These are phyloP conservation scores for Verticillium dahliae DNA, from an alignment of 2,329 filamentous ascomycete species.

Conservation along the genomic window DNA sequence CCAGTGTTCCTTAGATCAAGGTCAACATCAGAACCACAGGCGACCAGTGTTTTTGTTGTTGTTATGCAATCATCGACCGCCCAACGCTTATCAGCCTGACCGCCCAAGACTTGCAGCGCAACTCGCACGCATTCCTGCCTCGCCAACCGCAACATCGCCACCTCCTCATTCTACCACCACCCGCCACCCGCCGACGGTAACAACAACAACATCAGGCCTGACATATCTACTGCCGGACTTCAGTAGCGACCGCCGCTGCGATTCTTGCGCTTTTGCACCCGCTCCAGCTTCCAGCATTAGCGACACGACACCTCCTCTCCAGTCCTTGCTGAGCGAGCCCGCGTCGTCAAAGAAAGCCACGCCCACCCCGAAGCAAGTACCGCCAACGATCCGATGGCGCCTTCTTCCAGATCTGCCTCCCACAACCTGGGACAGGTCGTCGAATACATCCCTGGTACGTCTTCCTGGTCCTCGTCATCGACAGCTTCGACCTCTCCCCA, in stretches of 20 bases:
- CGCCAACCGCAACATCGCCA: neutral
- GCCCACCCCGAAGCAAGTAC: neutral
- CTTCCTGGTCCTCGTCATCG: constrained; percentile 4
- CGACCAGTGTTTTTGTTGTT: neutral
- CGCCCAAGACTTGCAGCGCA: neutral
- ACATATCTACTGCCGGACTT: neutral
- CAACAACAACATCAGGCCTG: neutral
- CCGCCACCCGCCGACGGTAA: neutral
- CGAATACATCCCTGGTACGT: constrained; percentile 89
- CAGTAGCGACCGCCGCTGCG: neutral
- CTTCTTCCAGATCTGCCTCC: constrained; percentile 34
- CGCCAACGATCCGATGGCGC: constrained; percentile 35
- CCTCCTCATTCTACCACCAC: neutral
- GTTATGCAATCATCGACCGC: neutral
- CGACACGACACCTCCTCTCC: neutral
- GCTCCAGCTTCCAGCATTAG: neutral
- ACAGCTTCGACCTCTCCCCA: neutral
- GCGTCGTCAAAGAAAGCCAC: neutral
- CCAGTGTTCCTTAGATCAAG: neutral
- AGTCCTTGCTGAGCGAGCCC: neutral
- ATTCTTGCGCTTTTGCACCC: neutral
- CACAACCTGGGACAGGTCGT: constrained; percentile 80
- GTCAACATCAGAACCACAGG: neutral
- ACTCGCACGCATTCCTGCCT: neutral
- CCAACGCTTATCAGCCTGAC: neutral